These are phyloP conservation scores for Comarum palustre DNA, from an alignment of 306 rosid genomes.

Conservation along the genomic window DNA sequence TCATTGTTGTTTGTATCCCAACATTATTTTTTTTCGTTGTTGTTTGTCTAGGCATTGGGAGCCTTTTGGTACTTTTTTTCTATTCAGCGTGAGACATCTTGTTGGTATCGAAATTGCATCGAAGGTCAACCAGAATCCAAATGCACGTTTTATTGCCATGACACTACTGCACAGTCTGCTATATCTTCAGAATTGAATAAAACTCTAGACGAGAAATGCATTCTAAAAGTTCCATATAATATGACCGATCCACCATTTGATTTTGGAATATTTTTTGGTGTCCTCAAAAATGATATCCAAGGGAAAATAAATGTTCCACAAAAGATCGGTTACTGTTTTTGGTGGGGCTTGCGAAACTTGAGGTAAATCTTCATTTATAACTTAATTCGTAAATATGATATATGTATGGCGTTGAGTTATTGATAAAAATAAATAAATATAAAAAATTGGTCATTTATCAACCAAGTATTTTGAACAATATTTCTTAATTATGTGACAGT, in stretches of 20 bases:
- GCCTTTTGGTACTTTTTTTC: slow-evolving; percentile 33
- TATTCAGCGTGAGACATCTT: slow-evolving; percentile 11
- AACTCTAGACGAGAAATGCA: background rate
- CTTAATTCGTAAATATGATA: too few species aligned
- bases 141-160: background rate
- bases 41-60: slow-evolving; percentile 12
- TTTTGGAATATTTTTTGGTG: slow-evolving; percentile 18
- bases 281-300: background rate
- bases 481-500: background rate
- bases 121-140: accelerated
- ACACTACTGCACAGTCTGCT: too few species aligned
- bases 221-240: background rate
- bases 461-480: background rate
- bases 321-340: slow-evolving; percentile 8
- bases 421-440: too few species aligned
- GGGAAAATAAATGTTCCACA: background rate
- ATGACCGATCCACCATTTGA: slow-evolving; percentile 9
- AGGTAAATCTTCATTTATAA: background rate
- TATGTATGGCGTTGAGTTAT: too few species aligned
- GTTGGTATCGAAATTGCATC: background rate
- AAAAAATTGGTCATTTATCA: background rate
- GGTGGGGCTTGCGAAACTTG: slow-evolving; percentile 15
- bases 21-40: too few species aligned
- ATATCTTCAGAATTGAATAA: too few species aligned
- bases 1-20: too few species aligned